Conservation (phyloP, 2,329 filamentous ascomycete genomes). For the Phyllosticta ampelicida region DNA sequence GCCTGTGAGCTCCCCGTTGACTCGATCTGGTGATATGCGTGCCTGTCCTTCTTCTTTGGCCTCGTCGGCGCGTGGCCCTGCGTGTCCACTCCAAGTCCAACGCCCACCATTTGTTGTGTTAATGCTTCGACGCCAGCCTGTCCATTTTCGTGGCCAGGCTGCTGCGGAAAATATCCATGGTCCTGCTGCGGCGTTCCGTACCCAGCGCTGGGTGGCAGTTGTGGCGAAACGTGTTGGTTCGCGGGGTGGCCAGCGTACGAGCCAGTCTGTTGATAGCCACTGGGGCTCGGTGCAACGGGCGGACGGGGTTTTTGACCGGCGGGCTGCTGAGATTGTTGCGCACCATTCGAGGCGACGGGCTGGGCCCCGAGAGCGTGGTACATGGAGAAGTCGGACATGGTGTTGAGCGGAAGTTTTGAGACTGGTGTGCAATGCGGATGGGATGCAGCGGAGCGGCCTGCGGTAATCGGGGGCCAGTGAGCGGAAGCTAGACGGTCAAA, state of each 20-base stretch:
- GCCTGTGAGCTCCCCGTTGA: conserved; percentile 56
- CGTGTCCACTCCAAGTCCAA: conserved; percentile 52
- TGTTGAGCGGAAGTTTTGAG: neutral
- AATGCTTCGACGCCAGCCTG: conserved; percentile 35
- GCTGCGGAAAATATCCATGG: conserved; percentile 33
- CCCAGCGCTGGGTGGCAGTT: conserved; percentile 17
- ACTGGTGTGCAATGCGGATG: neutral
- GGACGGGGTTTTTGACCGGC: conserved; percentile 28
- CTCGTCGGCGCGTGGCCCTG: conserved; percentile 34
- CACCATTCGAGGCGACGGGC: conserved; percentile 18
- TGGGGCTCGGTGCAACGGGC: conserved; percentile 33
- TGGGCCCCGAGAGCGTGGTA: conserved; percentile 24
- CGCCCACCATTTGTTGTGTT: conserved; percentile 65
- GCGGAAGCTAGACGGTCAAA: neutral
- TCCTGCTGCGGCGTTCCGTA: conserved; percentile 18
- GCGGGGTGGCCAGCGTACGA: conserved; percentile 21
- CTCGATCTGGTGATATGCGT: conserved; percentile 83
- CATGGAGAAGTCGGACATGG: conserved; percentile 22
- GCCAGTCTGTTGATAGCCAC: conserved; percentile 34
- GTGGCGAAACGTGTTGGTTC: conserved; percentile 24
- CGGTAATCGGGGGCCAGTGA: neutral
- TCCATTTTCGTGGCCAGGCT: conserved; percentile 16
- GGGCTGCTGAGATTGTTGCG: conserved; percentile 16
- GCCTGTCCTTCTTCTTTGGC: conserved; percentile 72
- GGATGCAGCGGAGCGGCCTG: neutral